These are phyloP conservation scores for Phytophthora pistaciae DNA, from an alignment of 352 stramenopile genomes.

Conservation along the genomic window DNA sequence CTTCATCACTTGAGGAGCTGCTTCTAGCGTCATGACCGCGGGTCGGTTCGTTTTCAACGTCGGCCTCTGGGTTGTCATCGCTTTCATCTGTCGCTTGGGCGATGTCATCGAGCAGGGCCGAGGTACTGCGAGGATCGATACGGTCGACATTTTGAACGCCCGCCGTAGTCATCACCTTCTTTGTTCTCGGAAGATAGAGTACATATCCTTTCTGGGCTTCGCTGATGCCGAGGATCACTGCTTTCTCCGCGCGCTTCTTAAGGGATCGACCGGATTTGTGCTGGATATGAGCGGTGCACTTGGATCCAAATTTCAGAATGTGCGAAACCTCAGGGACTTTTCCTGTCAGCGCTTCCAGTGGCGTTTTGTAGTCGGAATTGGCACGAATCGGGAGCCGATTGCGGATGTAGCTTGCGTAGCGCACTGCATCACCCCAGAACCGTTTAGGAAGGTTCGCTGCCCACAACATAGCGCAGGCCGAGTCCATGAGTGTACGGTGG, in stretches of 20 bases:
- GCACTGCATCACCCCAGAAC: background rate
- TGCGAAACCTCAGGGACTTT: background rate
- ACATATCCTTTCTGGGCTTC: background rate
- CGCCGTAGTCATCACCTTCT: background rate
- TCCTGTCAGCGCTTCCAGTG: background rate
- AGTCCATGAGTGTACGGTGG: conserved; percentile 13
- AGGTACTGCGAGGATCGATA: background rate
- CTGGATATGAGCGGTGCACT: background rate
- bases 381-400: background rate
- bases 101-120: no score
- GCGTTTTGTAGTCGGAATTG: background rate
- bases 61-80: no score
- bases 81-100: no score
- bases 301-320: background rate
- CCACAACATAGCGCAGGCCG: conserved; percentile 5
- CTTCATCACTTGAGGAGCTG: no score
- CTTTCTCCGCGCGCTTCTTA: background rate
- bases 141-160: background rate
- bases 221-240: background rate
- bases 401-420: background rate
- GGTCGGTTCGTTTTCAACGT: no score
- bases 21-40: no score
- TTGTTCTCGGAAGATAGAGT: background rate
- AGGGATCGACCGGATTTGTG: background rate
- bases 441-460: background rate